A percentile compares a stretch with the other conserved stretches of the same genome.
Evolutionary conservation across 257 asterid species (phyloP).

Genomic region (Penstemon davidsonii): DNA sequence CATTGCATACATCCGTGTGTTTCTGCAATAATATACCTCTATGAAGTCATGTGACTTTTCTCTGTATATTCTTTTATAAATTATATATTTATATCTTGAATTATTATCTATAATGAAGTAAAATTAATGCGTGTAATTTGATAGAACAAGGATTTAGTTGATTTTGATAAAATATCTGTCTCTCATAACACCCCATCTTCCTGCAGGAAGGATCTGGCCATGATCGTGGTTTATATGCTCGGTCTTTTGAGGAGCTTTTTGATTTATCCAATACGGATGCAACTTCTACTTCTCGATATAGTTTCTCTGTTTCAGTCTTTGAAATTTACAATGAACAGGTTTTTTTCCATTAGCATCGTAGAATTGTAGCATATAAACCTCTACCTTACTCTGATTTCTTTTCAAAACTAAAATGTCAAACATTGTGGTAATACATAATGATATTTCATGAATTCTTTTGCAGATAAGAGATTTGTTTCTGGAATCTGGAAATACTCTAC

Average conservation of each 20-base stretch:
- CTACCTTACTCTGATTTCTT: constrained; percentile 18
- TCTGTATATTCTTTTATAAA: neutral
- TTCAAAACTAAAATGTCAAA: constrained; percentile 20
- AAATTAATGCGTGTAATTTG: constrained; percentile 20
- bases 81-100: neutral
- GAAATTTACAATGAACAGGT: constrained; percentile 97
- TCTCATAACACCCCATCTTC: constrained; percentile 30
- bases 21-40: neutral
- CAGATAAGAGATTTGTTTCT: constrained; percentile 83
- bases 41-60: constrained; percentile 8
- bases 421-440: constrained; percentile 34
- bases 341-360: constrained; percentile 26
- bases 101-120: constrained; percentile 11
- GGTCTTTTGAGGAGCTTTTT: constrained; percentile 97
- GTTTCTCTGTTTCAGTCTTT: constrained; percentile 81
- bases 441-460: constrained; percentile 39
- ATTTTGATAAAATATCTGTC: constrained; percentile 19
- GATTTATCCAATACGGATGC: constrained; percentile 94
- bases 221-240: constrained; percentile 95
- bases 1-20: constrained; percentile 15
- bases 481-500: constrained; percentile 60
- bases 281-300: constrained; percentile 75
- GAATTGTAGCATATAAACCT: constrained; percentile 7
- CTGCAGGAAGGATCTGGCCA: constrained; percentile 98
- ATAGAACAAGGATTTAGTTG: constrained; percentile 1